Evolutionary conservation across 352 stramenopile species (phyloP).

Genomic region (Phytophthora uliginosa): DNA sequence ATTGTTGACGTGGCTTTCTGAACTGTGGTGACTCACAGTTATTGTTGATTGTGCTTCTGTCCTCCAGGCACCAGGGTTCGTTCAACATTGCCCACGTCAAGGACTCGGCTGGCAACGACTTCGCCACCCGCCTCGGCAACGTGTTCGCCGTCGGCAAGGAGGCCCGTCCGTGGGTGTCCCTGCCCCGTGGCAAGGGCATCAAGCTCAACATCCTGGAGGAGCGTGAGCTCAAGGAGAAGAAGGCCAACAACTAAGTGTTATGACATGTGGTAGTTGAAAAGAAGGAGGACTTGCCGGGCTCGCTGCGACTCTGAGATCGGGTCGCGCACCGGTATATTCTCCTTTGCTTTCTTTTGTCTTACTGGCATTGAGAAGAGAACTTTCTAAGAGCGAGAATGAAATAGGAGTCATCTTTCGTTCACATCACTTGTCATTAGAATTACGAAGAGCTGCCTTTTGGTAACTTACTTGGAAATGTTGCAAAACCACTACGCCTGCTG

Average conservation of each 20-base stretch:
- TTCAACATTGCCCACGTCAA: slow-evolving; percentile 99
- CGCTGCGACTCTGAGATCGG: slow-evolving; percentile 22
- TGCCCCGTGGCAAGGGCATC: slow-evolving; percentile 99
- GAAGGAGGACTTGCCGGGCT: slow-evolving; percentile 14
- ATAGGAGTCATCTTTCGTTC: slow-evolving; percentile 40
- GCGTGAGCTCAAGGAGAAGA: slow-evolving; percentile 83
- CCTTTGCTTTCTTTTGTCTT: slow-evolving; percentile 14
- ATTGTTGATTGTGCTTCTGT: slow-evolving; percentile 25
- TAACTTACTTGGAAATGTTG: too few species aligned
- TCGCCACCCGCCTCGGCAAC: slow-evolving; percentile 98
- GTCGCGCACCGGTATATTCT: slow-evolving; percentile 20
- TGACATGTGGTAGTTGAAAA: slow-evolving; percentile 21
- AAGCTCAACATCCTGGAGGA: slow-evolving; percentile 99
- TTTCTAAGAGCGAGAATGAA: slow-evolving; percentile 48
- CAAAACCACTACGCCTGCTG: too few species aligned
- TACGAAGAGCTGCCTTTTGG: too few species aligned
- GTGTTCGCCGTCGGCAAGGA: slow-evolving; percentile 98
- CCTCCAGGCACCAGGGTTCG: slow-evolving; percentile 96
- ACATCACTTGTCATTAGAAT: too few species aligned
- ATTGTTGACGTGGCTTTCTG: slow-evolving; percentile 9
- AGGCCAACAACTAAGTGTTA: slow-evolving; percentile 69
- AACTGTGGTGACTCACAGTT: slow-evolving; percentile 30
- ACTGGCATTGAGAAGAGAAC: slow-evolving; percentile 42
- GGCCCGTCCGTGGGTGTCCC: slow-evolving; percentile 93
- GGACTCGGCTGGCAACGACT: slow-evolving; percentile 97